Evolutionary conservation across 2,329 filamentous ascomycete species (phyloP).

Genomic region (Chrysosporium queenslandicum): DNA sequence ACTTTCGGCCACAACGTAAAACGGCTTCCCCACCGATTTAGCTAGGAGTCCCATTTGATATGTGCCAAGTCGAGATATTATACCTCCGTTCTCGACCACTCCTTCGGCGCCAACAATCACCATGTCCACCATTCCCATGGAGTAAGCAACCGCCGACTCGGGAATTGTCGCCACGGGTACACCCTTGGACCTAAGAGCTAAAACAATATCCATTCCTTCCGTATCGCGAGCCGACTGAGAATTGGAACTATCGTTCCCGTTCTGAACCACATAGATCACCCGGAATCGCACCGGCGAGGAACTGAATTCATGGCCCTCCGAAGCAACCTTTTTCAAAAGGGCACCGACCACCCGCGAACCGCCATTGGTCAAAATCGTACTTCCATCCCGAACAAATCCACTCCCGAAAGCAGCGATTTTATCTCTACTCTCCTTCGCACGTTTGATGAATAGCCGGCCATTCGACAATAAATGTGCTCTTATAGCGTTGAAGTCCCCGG

Average conservation of each 20-base stretch:
- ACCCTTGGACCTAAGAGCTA: slow-evolving; percentile 58
- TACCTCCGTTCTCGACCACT: slow-evolving; percentile 85
- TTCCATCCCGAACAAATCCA: slow-evolving; percentile 67
- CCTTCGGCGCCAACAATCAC: slow-evolving; percentile 64
- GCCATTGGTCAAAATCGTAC: slow-evolving; percentile 80
- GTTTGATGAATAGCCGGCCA: slow-evolving; percentile 71
- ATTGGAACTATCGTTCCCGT: slow-evolving; percentile 23
- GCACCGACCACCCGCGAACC: slow-evolving; percentile 75
- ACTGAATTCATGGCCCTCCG: slow-evolving; percentile 46
- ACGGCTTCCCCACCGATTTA: slow-evolving; percentile 59
- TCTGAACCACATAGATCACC: slow-evolving; percentile 64
- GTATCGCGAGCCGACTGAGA: slow-evolving; percentile 30
- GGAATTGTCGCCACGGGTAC: slow-evolving; percentile 76
- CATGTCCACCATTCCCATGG: slow-evolving; percentile 62
- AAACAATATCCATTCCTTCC: slow-evolving; percentile 63
- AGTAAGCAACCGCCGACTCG: slow-evolving; percentile 66
- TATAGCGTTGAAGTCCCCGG: slow-evolving; percentile 69
- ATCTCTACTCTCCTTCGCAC: slow-evolving; percentile 74
- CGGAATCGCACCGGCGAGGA: slow-evolving; percentile 58
- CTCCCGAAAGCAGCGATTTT: slow-evolving; percentile 72
- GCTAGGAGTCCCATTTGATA: slow-evolving; percentile 81
- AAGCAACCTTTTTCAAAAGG: slow-evolving; percentile 63
- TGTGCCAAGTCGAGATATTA: slow-evolving; percentile 77
- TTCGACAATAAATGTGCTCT: slow-evolving; percentile 76
- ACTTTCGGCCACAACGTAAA: slow-evolving; percentile 88